These are phyloP conservation scores for Lactuca sativa DNA, from an alignment of 129 eudicot genomes.

Conservation along the genomic window DNA sequence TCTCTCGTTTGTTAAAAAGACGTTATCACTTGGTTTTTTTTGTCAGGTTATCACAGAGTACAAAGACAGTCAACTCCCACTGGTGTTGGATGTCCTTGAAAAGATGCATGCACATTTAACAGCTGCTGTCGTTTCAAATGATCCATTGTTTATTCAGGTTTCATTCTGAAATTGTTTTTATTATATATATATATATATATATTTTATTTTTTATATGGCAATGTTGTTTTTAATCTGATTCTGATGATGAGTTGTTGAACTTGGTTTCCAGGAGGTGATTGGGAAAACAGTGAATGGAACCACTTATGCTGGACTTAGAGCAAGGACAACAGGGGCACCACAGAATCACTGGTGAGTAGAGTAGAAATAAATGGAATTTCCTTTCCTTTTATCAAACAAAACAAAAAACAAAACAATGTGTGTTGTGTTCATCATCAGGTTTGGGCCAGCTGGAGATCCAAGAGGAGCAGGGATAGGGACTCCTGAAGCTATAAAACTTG, in stretches of 20 bases:
- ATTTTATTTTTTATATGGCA: no score
- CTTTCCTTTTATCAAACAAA: neutral
- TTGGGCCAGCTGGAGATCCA: constrained; percentile 99
- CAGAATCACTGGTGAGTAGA: constrained; percentile 85
- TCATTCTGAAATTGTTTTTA: neutral
- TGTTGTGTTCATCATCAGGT: constrained; percentile 44
- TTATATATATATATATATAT: no score
- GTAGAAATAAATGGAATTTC: neutral
- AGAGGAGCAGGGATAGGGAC: constrained; percentile 99
- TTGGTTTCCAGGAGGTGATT: constrained; percentile 62
- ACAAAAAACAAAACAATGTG: no score
- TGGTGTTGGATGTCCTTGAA: constrained; percentile 84
- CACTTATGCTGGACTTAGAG: constrained; percentile 91
- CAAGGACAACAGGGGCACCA: constrained; percentile 99
- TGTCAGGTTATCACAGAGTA: constrained; percentile 79
- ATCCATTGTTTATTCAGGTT: constrained; percentile 78
- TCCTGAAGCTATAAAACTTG: constrained; percentile 95
- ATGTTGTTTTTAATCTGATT: neutral
- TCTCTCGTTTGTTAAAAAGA: no score
- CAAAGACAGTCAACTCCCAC: constrained; percentile 73
- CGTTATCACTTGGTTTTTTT: neutral
- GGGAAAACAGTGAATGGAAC: constrained; percentile 99
- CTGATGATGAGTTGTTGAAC: constrained; percentile 12
- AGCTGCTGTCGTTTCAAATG: constrained; percentile 96
- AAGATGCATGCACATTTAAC: constrained; percentile 98